phyloP scores from a whole-genome alignment of 345 rosid genomes.

The Boechera stricta region DNA sequence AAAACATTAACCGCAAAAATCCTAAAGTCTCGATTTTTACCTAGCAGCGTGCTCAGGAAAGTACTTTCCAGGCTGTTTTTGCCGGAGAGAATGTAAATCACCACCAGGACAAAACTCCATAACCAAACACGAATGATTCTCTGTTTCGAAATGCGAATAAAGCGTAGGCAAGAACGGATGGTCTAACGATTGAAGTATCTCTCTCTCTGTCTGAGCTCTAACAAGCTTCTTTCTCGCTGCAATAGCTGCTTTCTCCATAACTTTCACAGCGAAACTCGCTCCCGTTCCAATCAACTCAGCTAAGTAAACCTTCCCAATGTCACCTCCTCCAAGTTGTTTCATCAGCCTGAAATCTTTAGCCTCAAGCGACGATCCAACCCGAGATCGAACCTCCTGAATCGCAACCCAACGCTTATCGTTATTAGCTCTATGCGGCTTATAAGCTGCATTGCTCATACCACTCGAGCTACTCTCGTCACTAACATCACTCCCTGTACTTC shows the following conservation, averaged over 20 bases:
- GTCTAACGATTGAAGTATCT: conserved; percentile 84
- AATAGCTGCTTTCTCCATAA: conserved; percentile 77
- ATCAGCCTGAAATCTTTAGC: conserved; percentile 68
- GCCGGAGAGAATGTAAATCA: conserved; percentile 80
- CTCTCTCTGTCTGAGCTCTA: conserved; percentile 88
- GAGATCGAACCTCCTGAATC: conserved; percentile 66
- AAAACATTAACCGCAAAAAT: background rate
- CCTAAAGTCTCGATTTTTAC: conserved; percentile 40
- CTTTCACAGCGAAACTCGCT: conserved; percentile 76
- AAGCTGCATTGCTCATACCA: conserved; percentile 61
- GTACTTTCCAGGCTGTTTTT: conserved; percentile 83
- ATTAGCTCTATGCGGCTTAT: conserved; percentile 83
- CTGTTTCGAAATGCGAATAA: conserved; percentile 85
- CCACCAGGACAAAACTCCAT: conserved; percentile 99
- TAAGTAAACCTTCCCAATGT: conserved; percentile 82
- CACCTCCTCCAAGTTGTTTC: conserved; percentile 76
- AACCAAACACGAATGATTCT: conserved; percentile 77
- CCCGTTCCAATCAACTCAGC: conserved; percentile 79
- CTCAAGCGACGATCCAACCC: conserved; percentile 49
- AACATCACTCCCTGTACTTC: conserved; percentile 83
- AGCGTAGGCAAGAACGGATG: conserved; percentile 93
- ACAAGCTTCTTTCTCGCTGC: conserved; percentile 88
- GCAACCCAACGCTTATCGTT: conserved; percentile 93
- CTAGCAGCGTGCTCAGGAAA: conserved; percentile 91
- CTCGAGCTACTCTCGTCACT: conserved; percentile 95